phyloP scores from a whole-genome alignment of 2,329 filamentous ascomycete genomes.

The Talaromyces sp. region DNA sequence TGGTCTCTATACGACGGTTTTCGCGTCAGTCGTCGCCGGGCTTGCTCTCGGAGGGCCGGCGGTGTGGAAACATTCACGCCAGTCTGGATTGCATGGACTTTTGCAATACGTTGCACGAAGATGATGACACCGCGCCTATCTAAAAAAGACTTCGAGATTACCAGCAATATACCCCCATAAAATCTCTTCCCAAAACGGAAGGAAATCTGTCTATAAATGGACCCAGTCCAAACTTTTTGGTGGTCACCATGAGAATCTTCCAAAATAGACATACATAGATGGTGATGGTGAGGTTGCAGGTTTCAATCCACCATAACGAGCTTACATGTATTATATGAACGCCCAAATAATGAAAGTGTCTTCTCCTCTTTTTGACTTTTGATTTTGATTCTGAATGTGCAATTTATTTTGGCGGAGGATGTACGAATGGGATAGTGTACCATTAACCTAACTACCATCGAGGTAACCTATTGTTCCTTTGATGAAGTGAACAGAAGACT shows the following conservation, averaged over 20 bases:
- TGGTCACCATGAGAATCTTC: no score
- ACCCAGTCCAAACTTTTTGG: no score
- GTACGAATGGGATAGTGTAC: neutral
- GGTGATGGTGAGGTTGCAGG: neutral
- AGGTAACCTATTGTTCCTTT: no score
- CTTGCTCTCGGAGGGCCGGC: conserved; percentile 27
- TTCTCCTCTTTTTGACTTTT: neutral
- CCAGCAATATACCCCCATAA: no score
- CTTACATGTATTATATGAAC: conserved; percentile 1
- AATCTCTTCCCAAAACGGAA: no score
- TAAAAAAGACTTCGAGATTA: no score
- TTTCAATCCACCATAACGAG: neutral
- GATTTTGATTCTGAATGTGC: neutral
- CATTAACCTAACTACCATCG: no score
- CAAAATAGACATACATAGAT: neutral
- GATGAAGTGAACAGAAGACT: neutral
- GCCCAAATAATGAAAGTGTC: neutral
- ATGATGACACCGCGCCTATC: no score
- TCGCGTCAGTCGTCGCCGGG: conserved; percentile 27
- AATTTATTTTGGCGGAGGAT: neutral
- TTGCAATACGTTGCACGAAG: neutral
- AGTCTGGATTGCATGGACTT: conserved; percentile 18
- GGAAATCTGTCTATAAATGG: no score
- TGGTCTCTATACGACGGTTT: conserved; percentile 25
- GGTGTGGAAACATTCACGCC: conserved; percentile 27